Evolutionary conservation across 108 stramenopile species (phyloP).

Genomic region (Craspedostauros australis): DNA sequence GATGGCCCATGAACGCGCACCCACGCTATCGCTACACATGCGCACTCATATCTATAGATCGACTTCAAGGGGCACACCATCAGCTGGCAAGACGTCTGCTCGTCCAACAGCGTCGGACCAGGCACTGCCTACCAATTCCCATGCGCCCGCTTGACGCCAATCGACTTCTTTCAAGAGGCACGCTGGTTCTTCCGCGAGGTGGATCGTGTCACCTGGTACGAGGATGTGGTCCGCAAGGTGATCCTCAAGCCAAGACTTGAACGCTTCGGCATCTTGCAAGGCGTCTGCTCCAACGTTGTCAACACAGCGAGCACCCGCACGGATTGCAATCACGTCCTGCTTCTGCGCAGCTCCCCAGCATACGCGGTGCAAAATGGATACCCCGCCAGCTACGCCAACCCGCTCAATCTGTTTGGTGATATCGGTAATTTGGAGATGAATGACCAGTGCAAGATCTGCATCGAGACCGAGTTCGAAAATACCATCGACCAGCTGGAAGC

Average conservation of each 20-base stretch:
- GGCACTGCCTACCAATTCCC: slow-evolving; percentile 28
- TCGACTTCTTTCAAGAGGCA: slow-evolving; percentile 46
- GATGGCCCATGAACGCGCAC: background rate
- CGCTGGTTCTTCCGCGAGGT: slow-evolving; percentile 29
- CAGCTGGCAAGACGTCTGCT: slow-evolving; percentile 37
- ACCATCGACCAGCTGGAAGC: slow-evolving; percentile 8
- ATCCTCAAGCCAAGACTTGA: slow-evolving; percentile 25
- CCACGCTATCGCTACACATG: background rate
- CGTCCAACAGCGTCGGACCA: slow-evolving; percentile 7
- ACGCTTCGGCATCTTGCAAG: slow-evolving; percentile 29
- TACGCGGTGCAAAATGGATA: background rate
- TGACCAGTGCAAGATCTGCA: slow-evolving; percentile 33
- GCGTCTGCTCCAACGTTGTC: too few relatives aligned
- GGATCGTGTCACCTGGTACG: slow-evolving; percentile 34
- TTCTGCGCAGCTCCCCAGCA: slow-evolving; percentile 6
- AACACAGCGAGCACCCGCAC: slow-evolving; percentile 3
- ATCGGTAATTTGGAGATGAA: slow-evolving; percentile 38
- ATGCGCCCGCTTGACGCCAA: slow-evolving; percentile 31
- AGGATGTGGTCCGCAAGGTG: slow-evolving; percentile 14
- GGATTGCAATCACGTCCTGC: slow-evolving; percentile 3
- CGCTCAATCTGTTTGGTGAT: slow-evolving; percentile 28
- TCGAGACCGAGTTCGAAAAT: slow-evolving; percentile 22
- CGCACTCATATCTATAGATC: slow-evolving; percentile 7
- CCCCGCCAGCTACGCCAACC: slow-evolving; percentile 4
- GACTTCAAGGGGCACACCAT: slow-evolving; percentile 15